Conservation (phyloP, 768 basidiomycete genomes). For the Leccinum fibrillosum region DNA sequence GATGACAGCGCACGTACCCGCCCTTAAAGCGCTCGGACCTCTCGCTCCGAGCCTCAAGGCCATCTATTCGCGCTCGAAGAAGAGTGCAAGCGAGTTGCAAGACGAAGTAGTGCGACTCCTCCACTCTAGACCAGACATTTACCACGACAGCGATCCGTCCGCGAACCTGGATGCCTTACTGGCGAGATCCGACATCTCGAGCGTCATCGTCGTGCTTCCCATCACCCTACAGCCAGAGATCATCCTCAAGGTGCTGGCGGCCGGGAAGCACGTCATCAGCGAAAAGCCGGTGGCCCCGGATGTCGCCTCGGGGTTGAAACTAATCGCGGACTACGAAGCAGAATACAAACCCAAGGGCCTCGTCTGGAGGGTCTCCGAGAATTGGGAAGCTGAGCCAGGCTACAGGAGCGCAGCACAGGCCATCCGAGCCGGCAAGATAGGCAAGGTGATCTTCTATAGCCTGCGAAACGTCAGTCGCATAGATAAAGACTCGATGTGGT, state of each 20-base stretch:
- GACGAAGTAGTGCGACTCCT: constrained; percentile 42
- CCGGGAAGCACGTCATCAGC: constrained; percentile 85
- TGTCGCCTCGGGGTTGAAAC: constrained; percentile 55
- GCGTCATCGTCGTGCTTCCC: constrained; percentile 75
- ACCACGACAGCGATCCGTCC: constrained; percentile 50
- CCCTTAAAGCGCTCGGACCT: constrained; percentile 52
- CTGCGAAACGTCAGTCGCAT: constrained; percentile 50
- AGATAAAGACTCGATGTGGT: constrained; percentile 66
- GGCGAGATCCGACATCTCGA: constrained; percentile 60
- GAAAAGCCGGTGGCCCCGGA: constrained; percentile 85
- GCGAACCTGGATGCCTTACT: constrained; percentile 61
- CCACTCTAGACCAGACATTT: constrained; percentile 42
- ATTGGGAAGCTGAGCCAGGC: constrained; percentile 69
- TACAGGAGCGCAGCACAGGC: constrained; percentile 38
- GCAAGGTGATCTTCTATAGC: constrained; percentile 67
- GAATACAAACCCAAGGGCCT: constrained; percentile 64
- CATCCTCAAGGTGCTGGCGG: constrained; percentile 57
- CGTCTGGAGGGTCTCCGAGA: constrained; percentile 82
- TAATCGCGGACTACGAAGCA: constrained; percentile 65
- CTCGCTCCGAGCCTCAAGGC: constrained; percentile 53
- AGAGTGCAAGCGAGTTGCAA: constrained; percentile 54
- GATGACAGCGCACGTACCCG: constrained; percentile 70
- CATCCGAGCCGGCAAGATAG: constrained; percentile 62
- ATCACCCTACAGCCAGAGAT: constrained; percentile 72
- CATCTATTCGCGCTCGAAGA: constrained; percentile 76